Base-by-base conservation (phyloP, 257 asterid genomes). In the Rauvolfia tetraphylla region DNA sequence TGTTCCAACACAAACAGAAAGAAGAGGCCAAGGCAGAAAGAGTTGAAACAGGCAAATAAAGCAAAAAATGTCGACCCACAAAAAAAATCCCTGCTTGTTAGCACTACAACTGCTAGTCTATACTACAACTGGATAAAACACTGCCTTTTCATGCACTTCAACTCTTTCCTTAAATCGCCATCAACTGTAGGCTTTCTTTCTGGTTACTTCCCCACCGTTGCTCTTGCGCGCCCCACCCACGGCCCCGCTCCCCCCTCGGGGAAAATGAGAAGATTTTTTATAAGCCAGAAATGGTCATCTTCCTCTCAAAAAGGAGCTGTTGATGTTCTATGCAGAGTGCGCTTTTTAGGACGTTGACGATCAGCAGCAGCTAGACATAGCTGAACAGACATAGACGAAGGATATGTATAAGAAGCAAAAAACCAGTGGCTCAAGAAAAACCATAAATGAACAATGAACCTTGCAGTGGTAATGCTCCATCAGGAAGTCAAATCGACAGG, bases 301-400 rank as follows among this genome's bases (percentile, higher is more conserved):
- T 65, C 25, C 48, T 46, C 81, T 87, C 82, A 88, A 79, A 91
- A 87, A 36, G 93, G 93, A 20, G 97, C 93, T 0, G 92, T 81
- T 20, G 81, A 85, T 17, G 93, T 79, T 71, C 96, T 75, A 41
- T 81, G 80, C 57, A 90, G 87, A 14, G 80, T 56, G 78, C 75
- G 84, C 81, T 75, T 86, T 78, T 75, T 88, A 29, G 78, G 83
- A 69, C 53, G 62, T 41, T 89, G 87, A 68, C 76, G 83, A 68
- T 76, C 84, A 51, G 80, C 85, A 0, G 89, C 91, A 39, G 82
- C 90, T 38, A 75, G 18, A 62, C 29, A 29, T 41, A 85, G 73
- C 97, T 91, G 93, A 3, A 77, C 73, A 65, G 17, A 27, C 2
- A 81, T 11, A 79, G 27, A 15, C 34, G 39, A 11, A 39, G 41